Percentiles rank a stretch among this genome's conserved stretches.
phyloP scores from a whole-genome alignment of 106 monocot genomes.

The Allium cepa region DNA sequence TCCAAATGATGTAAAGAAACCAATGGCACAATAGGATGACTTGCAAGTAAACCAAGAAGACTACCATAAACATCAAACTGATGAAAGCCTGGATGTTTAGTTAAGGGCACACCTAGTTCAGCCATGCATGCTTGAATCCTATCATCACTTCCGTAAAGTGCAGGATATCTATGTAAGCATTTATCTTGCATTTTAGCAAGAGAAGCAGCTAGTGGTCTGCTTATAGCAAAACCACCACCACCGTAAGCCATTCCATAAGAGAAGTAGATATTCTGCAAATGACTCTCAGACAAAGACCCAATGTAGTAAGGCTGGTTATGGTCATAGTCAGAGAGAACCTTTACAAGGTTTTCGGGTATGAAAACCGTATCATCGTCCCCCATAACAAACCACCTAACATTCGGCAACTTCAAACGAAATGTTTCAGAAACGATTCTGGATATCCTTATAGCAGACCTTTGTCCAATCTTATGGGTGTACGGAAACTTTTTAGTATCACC shows the following conservation, averaged over 20 bases:
- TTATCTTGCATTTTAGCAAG: conserved; percentile 42
- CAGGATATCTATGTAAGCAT: conserved; percentile 50
- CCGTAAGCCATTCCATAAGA: conserved; percentile 71
- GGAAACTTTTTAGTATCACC: conserved; percentile 50
- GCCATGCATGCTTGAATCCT: conserved; percentile 76
- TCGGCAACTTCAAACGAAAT: conserved; percentile 27
- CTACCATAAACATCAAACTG: conserved; percentile 90
- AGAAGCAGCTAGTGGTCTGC: conserved; percentile 33
- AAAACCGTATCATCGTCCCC: conserved; percentile 93
- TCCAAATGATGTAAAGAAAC: conserved; percentile 87
- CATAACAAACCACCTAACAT: conserved; percentile 82
- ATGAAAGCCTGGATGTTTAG: conserved; percentile 55
- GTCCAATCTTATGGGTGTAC: conserved; percentile 58
- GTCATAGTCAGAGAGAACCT: conserved; percentile 36
- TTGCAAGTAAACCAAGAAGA: conserved; percentile 72
- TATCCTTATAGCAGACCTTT: conserved; percentile 80
- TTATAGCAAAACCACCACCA: conserved; percentile 68
- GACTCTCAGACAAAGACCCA: conserved; percentile 51
- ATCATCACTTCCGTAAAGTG: conserved; percentile 64
- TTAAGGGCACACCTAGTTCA: conserved; percentile 61
- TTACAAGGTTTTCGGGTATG: conserved; percentile 41
- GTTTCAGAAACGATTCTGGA: conserved; percentile 93
- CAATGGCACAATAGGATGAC: conserved; percentile 76
- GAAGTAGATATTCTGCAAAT: conserved; percentile 56
- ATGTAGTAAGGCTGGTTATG: conserved; percentile 60